Evolutionary conservation across 768 basidiomycete genomes (phyloP).

Genomic region (Rickenella mellea): DNA sequence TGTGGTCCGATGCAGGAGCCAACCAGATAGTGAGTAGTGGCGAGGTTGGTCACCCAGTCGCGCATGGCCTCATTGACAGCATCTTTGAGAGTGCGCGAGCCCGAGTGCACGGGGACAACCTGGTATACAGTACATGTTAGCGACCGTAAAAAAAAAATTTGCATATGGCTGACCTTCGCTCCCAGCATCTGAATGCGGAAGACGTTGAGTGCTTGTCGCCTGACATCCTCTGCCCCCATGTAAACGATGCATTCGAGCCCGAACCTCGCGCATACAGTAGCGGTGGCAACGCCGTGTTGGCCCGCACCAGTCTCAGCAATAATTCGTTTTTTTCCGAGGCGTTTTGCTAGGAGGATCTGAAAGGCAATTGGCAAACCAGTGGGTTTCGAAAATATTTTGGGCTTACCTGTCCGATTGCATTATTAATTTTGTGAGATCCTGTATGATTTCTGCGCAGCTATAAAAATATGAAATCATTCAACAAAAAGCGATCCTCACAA

Average conservation of each 20-base stretch:
- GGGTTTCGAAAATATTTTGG: background rate
- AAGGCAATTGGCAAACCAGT: constrained; percentile 5
- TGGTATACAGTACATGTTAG: constrained; percentile 17
- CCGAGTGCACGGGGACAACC: constrained; percentile 91
- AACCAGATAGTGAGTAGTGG: constrained; percentile 92
- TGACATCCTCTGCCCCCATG: constrained; percentile 97
- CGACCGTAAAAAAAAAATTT: background rate
- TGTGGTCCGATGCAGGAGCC: constrained; percentile 97
- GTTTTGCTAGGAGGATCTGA: constrained; percentile 86
- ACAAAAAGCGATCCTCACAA: constrained; percentile 36
- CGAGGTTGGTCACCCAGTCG: constrained; percentile 96
- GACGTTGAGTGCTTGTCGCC: constrained; percentile 92
- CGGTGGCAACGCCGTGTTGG: constrained; percentile 98
- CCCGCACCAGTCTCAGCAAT: constrained; percentile 99
- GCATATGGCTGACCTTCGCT: constrained; percentile 48
- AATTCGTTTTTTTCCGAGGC: constrained; percentile 92
- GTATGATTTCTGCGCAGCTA: constrained; percentile 72
- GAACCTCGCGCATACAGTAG: constrained; percentile 95
- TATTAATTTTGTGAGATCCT: constrained; percentile 99
- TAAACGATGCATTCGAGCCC: constrained; percentile 92
- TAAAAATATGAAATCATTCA: background rate
- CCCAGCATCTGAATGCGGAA: constrained; percentile 98
- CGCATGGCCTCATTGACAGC: constrained; percentile 98
- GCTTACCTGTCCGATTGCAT: constrained; percentile 87
- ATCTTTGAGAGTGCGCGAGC: constrained; percentile 92